Evolutionary conservation across 2,329 filamentous ascomycete species (phyloP).

Genomic region (Bretziella fagacearum): DNA sequence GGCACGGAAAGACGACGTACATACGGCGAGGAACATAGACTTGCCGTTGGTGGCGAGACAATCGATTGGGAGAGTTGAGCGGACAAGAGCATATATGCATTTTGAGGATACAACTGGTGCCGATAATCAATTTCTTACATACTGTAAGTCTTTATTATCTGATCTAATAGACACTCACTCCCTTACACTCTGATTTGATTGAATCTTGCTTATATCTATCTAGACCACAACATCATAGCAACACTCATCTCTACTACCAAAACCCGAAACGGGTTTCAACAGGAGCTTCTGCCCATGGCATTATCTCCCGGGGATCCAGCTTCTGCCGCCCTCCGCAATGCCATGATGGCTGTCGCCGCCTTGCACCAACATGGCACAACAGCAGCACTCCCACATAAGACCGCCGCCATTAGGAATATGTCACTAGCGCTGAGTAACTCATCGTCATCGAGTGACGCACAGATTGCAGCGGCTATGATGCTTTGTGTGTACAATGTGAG

Average conservation of each 20-base stretch:
- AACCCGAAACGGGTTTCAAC: conserved; percentile 29
- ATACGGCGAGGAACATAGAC: no score
- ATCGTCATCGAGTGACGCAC: conserved; percentile 22
- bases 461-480: conserved; percentile 33
- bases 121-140: conserved; percentile 2
- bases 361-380: conserved; percentile 26
- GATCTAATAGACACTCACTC: background rate
- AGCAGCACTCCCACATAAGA: conserved; percentile 27
- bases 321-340: conserved; percentile 25
- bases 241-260: conserved; percentile 32
- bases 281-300: conserved; percentile 30
- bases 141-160: conserved; percentile 2
- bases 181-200: no score
- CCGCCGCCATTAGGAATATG: conserved; percentile 25
- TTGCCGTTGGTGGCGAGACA: background rate
- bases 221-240: conserved; percentile 26
- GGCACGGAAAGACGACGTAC: background rate
- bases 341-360: conserved; percentile 29
- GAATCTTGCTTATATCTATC: conserved; percentile 5
- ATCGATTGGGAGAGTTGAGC: background rate
- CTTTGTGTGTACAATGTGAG: conserved; percentile 32
- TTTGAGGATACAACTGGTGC: background rate
- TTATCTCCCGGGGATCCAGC: conserved; percentile 22
- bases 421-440: conserved; percentile 23
- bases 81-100: background rate